Evolutionary conservation across 148 eudicot genomes (phyloP), one percentile per base, ranked within the genome.

Genomic region (Chenopodium quinoa): DNA sequence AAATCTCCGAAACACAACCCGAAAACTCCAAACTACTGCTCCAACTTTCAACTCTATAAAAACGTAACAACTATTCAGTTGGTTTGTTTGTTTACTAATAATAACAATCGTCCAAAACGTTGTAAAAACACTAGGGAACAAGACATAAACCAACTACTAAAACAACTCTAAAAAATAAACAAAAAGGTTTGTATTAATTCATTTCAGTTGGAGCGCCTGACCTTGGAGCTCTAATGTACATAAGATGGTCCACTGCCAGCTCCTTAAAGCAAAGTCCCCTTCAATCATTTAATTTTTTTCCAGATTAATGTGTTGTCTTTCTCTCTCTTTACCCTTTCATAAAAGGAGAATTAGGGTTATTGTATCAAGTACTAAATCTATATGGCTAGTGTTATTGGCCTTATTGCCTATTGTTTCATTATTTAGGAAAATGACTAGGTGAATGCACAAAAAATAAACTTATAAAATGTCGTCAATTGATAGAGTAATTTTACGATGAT

Each of bases 221-320:
- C 44, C 73, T 44, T 76, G 60, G 62, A 69, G 50, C 64, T 20
- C 48, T 52, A 9, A 7, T 16, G 1, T 25, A 2, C 60, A 11
- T 44, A 56, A 56, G 9, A 78, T 83, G 85, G 85, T 75, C 82
- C 82, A 65, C 44, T 74, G 82, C 73, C 82, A 79, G 68, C 85
- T 83, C 79, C 66, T 83, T 75, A 75, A 66, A 83, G 76, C 58
- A 34, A 69, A 70, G 65, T 75, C 76, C 32, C 40, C 9, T 48
- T 75, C 48, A 75, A 73, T 73, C 74, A 71, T 66, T 65, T 63
- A 19, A 17, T 56, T 78, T 72, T 72, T 73, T 19, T 72, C 37
- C 70, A 66, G 54, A 9, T 71, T 7, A 46, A 22, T 70, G 22
- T 46, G 16, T 1, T 29, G 76, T 62, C 79, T 67, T 54, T 44